phyloP scores from a whole-genome alignment of 2,329 filamentous ascomycete species.

The Colletotrichum lini region DNA sequence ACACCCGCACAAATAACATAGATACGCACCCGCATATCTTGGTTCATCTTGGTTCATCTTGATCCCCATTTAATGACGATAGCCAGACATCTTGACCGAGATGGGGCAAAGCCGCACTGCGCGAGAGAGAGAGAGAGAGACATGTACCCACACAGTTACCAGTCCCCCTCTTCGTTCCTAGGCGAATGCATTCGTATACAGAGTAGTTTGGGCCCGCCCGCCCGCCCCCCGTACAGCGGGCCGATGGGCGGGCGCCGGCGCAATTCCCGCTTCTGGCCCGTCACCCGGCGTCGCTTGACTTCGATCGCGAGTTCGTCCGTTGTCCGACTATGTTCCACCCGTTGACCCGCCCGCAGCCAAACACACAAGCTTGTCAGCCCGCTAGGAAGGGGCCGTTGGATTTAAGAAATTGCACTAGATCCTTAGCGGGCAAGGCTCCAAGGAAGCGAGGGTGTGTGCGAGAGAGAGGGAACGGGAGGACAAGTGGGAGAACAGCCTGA shows the following conservation, averaged over 20 bases:
- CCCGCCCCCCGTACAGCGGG: not conserved
- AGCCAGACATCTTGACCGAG: not conserved
- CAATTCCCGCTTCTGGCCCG: not conserved
- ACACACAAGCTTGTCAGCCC: not conserved
- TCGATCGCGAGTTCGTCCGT: constrained; percentile 1
- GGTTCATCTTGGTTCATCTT: constrained; percentile 10
- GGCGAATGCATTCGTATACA: not conserved
- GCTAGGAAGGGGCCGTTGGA: not conserved
- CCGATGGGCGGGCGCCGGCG: constrained; percentile 5
- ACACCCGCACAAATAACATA: too few relatives aligned
- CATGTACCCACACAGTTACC: too few relatives aligned
- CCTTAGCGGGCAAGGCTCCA: not conserved
- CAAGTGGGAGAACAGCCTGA: not conserved
- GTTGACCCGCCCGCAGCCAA: not conserved
- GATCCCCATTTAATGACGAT: not conserved
- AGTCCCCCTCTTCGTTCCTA: not conserved
- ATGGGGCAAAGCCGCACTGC: too few relatives aligned
- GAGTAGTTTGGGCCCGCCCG: not conserved
- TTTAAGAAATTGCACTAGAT: not conserved
- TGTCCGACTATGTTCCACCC: too few relatives aligned
- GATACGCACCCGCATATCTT: not conserved
- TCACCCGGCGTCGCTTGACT: not conserved
- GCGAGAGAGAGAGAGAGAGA: too few relatives aligned
- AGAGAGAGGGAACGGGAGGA: too few relatives aligned
- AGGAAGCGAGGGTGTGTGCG: too few relatives aligned